phyloP scores from a whole-genome alignment of 768 basidiomycete species.

The Hericium rajendrae region DNA sequence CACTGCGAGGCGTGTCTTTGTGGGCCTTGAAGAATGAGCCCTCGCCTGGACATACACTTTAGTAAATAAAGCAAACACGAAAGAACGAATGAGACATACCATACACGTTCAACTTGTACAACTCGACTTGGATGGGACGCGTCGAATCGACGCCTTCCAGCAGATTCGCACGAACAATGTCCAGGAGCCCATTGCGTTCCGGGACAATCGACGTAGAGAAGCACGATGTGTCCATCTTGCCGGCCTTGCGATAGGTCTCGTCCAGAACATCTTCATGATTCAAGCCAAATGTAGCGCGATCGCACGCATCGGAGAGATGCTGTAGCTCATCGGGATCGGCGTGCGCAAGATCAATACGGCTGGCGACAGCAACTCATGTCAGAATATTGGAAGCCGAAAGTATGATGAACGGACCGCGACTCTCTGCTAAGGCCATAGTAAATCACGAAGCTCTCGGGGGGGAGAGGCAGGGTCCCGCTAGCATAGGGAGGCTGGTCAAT shows the following conservation, averaged over 20 bases:
- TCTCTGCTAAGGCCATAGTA: background rate
- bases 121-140: conserved; percentile 20
- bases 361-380: background rate
- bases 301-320: conserved; percentile 25
- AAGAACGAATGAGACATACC: conserved; percentile 17
- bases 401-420: background rate
- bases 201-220: conserved; percentile 29
- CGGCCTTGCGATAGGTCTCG: conserved; percentile 35
- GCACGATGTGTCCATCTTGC: conserved; percentile 29
- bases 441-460: conserved; percentile 6
- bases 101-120: conserved; percentile 40
- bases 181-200: conserved; percentile 19
- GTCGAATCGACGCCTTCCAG: conserved; percentile 15
- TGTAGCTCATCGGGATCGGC: conserved; percentile 12
- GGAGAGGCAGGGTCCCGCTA: conserved; percentile 4
- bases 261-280: conserved; percentile 30
- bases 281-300: conserved; percentile 32
- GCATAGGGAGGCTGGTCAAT: conserved; percentile 8
- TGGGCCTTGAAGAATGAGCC: conserved; percentile 43
- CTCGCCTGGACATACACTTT: conserved; percentile 17
- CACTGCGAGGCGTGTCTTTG: conserved; percentile 35
- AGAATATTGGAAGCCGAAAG: too few relatives aligned
- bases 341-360: conserved; percentile 4
- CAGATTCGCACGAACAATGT: conserved; percentile 16
- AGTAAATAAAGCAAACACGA: background rate